phyloP scores from a whole-genome alignment of 2,329 filamentous ascomycete genomes.

The Hymenoscyphus fructigenus region DNA sequence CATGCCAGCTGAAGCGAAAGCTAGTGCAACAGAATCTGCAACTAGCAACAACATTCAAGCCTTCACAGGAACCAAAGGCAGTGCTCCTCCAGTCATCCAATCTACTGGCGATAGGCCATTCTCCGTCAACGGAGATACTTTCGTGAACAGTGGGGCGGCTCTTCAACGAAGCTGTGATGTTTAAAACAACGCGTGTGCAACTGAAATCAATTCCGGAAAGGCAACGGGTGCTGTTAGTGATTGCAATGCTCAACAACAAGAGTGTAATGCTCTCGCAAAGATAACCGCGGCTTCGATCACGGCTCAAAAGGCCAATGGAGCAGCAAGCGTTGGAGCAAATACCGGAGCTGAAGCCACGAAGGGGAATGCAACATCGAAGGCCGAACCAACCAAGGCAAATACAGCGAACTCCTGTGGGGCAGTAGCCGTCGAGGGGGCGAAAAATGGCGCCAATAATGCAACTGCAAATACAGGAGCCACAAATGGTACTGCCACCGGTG shows the following conservation, averaged over 20 bases:
- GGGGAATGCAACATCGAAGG: not conserved
- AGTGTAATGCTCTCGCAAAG: constrained; percentile 39
- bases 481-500: not conserved
- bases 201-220: constrained; percentile 54
- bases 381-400: not conserved
- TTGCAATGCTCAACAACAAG: constrained; percentile 55
- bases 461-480: not conserved
- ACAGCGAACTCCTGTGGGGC: not conserved
- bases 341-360: not conserved
- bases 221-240: constrained; percentile 42
- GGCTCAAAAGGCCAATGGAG: not conserved
- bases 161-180: constrained; percentile 58
- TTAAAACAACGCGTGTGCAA: constrained; percentile 60
- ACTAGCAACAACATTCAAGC: constrained; percentile 39
- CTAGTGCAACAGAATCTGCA: not conserved
- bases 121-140: constrained; percentile 55
- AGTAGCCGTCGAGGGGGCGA: not conserved
- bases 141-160: constrained; percentile 55
- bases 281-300: not conserved
- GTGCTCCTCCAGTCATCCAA: constrained; percentile 48
- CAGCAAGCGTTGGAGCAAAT: too few relatives aligned
- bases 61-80: constrained; percentile 49
- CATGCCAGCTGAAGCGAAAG: not conserved
- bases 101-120: constrained; percentile 52
- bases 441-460: not conserved